Percentiles rank a stretch among this genome's conserved stretches.
Evolutionary conservation across 2,329 filamentous ascomycete species (phyloP).

Genomic region (Beauveria asiatica): DNA sequence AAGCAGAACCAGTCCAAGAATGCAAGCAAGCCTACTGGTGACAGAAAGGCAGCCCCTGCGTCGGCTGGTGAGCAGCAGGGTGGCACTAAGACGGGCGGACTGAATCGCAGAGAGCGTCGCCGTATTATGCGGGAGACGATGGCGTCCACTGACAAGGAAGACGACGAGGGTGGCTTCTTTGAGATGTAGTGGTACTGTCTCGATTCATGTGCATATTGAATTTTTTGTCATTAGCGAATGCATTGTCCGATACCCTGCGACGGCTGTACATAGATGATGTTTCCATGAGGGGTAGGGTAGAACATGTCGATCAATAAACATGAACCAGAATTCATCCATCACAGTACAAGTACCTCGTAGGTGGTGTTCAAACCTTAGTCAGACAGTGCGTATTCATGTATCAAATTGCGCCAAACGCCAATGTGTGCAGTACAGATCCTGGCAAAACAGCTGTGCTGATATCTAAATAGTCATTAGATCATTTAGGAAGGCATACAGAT

Average conservation of each 20-base stretch:
- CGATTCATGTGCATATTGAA: neutral
- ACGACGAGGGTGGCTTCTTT: conserved; percentile 49
- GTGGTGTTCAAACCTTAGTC: neutral
- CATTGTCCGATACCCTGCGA: neutral
- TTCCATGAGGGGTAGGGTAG: neutral
- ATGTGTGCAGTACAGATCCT: neutral
- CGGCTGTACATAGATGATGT: neutral
- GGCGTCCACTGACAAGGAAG: conserved; percentile 29
- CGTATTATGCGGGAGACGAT: conserved; percentile 26
- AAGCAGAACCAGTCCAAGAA: conserved; percentile 16
- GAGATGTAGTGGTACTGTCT: conserved; percentile 23
- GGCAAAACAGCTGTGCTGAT: neutral
- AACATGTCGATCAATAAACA: neutral
- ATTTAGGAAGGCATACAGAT: neutral
- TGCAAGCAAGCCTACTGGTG: conserved; percentile 18
- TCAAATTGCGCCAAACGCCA: neutral
- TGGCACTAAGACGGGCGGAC: conserved; percentile 17
- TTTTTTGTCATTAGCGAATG: conserved; percentile 8
- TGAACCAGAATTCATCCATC: neutral
- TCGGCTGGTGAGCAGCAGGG: conserved; percentile 15
- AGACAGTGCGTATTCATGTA: neutral
- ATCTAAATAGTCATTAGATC: neutral
- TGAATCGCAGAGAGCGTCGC: conserved; percentile 29
- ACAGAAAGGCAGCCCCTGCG: conserved; percentile 13
- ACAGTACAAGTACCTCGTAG: too few relatives aligned